A percentile compares a stretch with the other conserved stretches of the same genome.
These are phyloP conservation scores for Neobulgaria alba DNA, from an alignment of 2,329 filamentous ascomycete genomes.

Conservation along the genomic window DNA sequence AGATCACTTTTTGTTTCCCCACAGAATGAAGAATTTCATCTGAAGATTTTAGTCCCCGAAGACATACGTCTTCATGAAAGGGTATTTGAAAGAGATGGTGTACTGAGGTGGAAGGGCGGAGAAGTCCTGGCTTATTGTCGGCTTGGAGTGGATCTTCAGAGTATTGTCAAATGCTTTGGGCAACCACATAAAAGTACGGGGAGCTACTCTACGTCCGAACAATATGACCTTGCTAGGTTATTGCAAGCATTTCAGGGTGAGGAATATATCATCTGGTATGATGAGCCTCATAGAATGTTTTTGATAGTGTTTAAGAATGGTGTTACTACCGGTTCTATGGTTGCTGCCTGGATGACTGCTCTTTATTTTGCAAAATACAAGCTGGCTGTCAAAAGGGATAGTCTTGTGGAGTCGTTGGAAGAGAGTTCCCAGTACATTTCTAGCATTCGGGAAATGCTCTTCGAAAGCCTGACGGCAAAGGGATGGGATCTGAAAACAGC, in stretches of 20 bases:
- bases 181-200: conserved; percentile 2
- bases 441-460: no score
- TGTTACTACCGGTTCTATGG: conserved; percentile 39
- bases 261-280: conserved; percentile 54
- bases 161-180: conserved; percentile 17
- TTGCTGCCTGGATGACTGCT: conserved; percentile 56
- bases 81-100: conserved; percentile 24
- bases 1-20: no score
- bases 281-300: conserved; percentile 35
- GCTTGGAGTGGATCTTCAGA: conserved; percentile 41
- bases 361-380: conserved; percentile 26
- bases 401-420: no score
- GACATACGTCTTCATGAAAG: conserved; percentile 45
- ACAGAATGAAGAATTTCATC: no score
- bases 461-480: no score
- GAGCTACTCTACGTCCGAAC: conserved; percentile 21
- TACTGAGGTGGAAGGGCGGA: conserved; percentile 43
- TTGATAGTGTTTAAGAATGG: conserved; percentile 56
- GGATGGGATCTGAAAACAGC: conserved; percentile 61
- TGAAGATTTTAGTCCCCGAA: no score
- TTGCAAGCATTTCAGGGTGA: conserved; percentile 41
- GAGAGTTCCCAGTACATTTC: no score
- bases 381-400: not conserved
- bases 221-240: conserved; percentile 29
- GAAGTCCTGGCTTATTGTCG: conserved; percentile 42